phyloP scores from a whole-genome alignment of 371 early-diverging fungal genomes.

The Rhizopus microsporus region DNA sequence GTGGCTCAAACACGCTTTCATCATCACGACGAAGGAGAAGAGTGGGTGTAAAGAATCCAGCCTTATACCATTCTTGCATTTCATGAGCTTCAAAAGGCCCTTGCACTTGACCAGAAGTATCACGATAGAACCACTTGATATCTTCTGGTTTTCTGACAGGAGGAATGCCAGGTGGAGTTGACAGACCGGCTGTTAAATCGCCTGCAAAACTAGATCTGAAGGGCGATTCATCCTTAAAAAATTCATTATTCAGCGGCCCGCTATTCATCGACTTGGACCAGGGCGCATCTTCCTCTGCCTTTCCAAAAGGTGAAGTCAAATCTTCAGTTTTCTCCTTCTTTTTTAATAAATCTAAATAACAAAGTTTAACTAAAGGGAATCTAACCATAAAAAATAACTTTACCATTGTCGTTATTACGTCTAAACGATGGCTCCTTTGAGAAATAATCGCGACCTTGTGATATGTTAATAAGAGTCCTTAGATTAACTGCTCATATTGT shows the following conservation, averaged over 20 bases:
- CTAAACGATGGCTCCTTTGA: conserved; percentile 22
- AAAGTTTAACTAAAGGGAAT: background rate
- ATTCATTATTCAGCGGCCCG: conserved; percentile 3
- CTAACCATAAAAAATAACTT: conserved; percentile 2
- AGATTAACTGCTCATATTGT: background rate
- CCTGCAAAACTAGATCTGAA: conserved; percentile 13
- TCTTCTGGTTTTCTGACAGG: conserved; percentile 39
- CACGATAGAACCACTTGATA: conserved; percentile 78
- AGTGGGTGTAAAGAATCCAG: conserved; percentile 75
- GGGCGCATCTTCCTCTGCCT: conserved; percentile 12
- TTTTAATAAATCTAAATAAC: conserved; percentile 14
- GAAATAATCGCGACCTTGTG: conserved; percentile 28
- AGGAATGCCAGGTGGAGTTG: conserved; percentile 13
- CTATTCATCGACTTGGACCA: conserved; percentile 10
- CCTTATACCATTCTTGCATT: conserved; percentile 89
- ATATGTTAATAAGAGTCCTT: background rate
- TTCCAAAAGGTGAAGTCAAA: conserved; percentile 13
- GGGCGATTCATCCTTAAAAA: conserved; percentile 7
- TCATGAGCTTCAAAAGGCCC: conserved; percentile 80
- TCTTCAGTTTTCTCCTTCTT: conserved; percentile 20
- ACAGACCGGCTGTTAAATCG: conserved; percentile 17
- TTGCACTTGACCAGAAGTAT: conserved; percentile 77
- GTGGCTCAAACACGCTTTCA: conserved; percentile 67
- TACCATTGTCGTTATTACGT: conserved; percentile 21
- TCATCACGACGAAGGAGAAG: conserved; percentile 76